phyloP scores from a whole-genome alignment of 345 rosid genomes.

The Salix udensis region DNA sequence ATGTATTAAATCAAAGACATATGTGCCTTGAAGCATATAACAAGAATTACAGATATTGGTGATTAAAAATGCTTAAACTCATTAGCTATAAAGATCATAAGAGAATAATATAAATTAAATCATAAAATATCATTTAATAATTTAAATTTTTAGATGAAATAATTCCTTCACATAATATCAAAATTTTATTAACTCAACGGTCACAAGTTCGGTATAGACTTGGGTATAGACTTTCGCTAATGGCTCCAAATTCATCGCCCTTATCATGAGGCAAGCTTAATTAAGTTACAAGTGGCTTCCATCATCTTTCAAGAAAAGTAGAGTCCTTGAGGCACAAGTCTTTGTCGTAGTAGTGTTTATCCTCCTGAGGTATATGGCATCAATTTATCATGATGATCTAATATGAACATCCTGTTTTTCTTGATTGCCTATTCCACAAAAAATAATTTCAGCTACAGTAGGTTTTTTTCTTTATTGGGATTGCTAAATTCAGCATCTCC shows the following conservation, averaged over 20 bases:
- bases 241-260: constrained; percentile 55
- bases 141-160: too few species aligned
- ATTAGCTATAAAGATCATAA: too few species aligned
- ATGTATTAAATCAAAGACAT: background rate
- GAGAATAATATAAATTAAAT: too few species aligned
- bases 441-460: background rate
- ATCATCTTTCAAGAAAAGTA: constrained; percentile 62
- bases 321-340: constrained; percentile 68
- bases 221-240: constrained; percentile 62
- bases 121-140: too few species aligned
- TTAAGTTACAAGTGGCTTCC: constrained; percentile 73
- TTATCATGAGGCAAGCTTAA: constrained; percentile 66
- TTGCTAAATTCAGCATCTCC: background rate
- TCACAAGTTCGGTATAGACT: constrained; percentile 31
- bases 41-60: background rate
- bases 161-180: too few species aligned
- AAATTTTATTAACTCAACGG: too few species aligned
- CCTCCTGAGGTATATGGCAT: constrained; percentile 65
- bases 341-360: constrained; percentile 57
- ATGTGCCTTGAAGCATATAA: background rate
- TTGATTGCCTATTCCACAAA: constrained; percentile 43
- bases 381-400: constrained; percentile 68
- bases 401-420: constrained; percentile 53
- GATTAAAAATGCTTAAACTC: too few species aligned
- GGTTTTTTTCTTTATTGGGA: background rate